Percentiles rank a stretch among this genome's conserved stretches.
phyloP scores from a whole-genome alignment of 495 filamentous ascomycete genomes.

The Talaromyces thailandensis region DNA sequence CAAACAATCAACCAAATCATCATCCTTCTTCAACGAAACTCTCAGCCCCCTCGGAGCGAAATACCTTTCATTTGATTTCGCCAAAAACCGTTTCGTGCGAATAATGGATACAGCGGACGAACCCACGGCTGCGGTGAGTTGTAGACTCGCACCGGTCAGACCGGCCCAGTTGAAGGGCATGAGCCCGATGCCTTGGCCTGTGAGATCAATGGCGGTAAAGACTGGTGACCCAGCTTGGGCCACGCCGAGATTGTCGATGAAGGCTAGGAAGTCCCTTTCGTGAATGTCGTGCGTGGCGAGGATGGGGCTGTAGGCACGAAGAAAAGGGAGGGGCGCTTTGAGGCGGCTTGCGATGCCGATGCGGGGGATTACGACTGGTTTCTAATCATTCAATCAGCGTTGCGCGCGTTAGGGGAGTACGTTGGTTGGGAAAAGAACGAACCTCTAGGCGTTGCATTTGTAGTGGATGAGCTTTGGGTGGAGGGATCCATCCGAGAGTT shows the following conservation, averaged over 20 bases:
- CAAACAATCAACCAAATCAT: neutral
- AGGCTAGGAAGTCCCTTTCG: conserved; percentile 6
- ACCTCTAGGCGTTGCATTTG: neutral
- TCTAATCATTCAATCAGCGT: too few relatives aligned
- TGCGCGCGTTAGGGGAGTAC: too few relatives aligned
- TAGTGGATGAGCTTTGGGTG: neutral
- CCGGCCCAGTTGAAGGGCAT: neutral
- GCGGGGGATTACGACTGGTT: conserved; percentile 3
- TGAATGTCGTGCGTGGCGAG: conserved; percentile 3
- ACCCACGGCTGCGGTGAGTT: neutral
- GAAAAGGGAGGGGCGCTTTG: conserved; percentile 6
- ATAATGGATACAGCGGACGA: neutral
- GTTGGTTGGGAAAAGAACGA: too few relatives aligned
- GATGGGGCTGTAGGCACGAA: conserved; percentile 7
- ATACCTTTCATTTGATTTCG: neutral
- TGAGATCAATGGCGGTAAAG: neutral
- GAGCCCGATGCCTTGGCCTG: neutral
- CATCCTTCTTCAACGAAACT: neutral
- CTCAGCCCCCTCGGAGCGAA: neutral
- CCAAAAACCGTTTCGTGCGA: neutral
- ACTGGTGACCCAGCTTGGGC: conserved; percentile 1
- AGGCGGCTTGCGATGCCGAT: neutral
- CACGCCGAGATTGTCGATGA: conserved; percentile 11
- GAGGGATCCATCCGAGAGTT: neutral
- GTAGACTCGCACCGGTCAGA: neutral